phyloP scores from a whole-genome alignment of 305 asterid genomes.

The Solanum hybrid region DNA sequence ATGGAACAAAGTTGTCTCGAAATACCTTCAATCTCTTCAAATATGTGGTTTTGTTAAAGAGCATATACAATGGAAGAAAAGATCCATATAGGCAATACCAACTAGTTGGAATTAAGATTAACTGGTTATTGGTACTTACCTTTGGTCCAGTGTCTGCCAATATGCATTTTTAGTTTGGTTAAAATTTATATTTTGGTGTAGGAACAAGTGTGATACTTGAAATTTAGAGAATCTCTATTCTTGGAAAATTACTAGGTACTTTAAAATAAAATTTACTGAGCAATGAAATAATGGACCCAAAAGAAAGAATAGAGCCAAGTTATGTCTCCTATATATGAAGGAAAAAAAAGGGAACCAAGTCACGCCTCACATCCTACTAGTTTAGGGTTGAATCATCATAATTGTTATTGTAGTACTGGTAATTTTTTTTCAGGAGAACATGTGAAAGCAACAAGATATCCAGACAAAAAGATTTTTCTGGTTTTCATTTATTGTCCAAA shows the following conservation, averaged over 20 bases:
- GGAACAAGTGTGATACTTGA: background rate
- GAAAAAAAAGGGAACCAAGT: background rate
- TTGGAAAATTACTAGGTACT: background rate
- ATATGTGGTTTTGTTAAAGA: background rate
- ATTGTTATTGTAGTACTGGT: background rate
- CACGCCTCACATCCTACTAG: background rate
- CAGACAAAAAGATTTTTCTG: background rate
- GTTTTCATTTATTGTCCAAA: background rate
- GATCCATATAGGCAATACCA: background rate
- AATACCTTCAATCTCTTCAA: background rate
- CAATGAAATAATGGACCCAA: background rate
- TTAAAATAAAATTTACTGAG: background rate
- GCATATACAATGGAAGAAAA: background rate
- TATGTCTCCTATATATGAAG: background rate
- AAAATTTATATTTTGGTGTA: background rate
- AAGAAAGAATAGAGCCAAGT: background rate
- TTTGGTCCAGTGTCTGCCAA: background rate
- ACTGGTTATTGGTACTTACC: background rate
- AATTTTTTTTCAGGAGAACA: background rate
- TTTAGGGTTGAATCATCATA: background rate
- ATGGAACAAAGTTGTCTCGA: background rate
- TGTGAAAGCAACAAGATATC: background rate
- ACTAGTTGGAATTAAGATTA: background rate
- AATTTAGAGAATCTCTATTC: background rate
- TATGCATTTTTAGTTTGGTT: background rate